phyloP scores from a whole-genome alignment of 2,329 filamentous ascomycete genomes.

The Emydomyces testavorans region DNA sequence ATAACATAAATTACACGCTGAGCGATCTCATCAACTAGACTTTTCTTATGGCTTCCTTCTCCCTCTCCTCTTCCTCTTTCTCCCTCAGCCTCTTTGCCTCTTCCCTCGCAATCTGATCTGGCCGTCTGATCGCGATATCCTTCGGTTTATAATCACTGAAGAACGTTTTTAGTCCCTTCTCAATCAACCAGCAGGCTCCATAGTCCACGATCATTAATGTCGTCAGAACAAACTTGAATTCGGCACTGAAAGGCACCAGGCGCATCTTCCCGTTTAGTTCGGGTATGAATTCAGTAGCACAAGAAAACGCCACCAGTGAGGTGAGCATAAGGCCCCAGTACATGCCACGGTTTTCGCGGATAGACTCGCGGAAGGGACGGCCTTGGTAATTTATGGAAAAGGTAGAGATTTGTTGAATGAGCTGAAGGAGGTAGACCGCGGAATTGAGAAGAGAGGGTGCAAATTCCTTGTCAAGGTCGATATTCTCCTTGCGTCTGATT shows the following conservation, averaged over 20 bases:
- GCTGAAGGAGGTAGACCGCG: conserved; percentile 89
- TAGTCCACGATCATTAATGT: conserved; percentile 80
- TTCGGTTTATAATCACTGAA: conserved; percentile 91
- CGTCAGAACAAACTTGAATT: conserved; percentile 84
- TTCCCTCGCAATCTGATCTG: conserved; percentile 76
- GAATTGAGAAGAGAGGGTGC: conserved; percentile 87
- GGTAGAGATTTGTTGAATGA: conserved; percentile 97
- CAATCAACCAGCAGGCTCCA: conserved; percentile 72
- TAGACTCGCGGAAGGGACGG: conserved; percentile 89
- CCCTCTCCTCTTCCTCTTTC: conserved; percentile 36
- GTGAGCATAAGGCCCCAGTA: conserved; percentile 92
- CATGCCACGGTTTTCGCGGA: conserved; percentile 94
- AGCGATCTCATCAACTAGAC: conserved; percentile 1
- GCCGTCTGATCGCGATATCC: conserved; percentile 76
- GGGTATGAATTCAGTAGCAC: conserved; percentile 87
- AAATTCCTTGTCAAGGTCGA: conserved; percentile 94
- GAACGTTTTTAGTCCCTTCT: conserved; percentile 68
- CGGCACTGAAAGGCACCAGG: conserved; percentile 74
- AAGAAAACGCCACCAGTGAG: conserved; percentile 80
- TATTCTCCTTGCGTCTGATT: conserved; percentile 44
- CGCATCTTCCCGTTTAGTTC: conserved; percentile 90
- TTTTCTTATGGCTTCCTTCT: conserved; percentile 27
- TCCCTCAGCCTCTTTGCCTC: conserved; percentile 53
- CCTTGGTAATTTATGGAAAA: conserved; percentile 99
- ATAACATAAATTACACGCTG: neutral